These are phyloP conservation scores for Leccinum arenicola DNA, from an alignment of 768 basidiomycete species.

Conservation along the genomic window DNA sequence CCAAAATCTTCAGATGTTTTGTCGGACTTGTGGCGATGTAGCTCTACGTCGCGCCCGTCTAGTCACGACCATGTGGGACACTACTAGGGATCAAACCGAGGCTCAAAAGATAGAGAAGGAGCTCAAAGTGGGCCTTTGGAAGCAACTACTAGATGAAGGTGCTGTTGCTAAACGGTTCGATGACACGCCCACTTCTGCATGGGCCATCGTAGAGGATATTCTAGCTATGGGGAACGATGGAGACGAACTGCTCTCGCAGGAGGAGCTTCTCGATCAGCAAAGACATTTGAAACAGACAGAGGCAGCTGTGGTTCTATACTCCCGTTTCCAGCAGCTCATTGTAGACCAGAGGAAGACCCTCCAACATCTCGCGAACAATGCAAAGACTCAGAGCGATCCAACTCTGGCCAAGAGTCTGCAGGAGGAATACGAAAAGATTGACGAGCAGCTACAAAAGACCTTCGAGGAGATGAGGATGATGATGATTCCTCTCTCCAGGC, in stretches of 20 bases:
- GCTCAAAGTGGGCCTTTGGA: too few species aligned
- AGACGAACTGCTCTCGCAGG: too few species aligned
- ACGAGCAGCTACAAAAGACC: constrained; percentile 8
- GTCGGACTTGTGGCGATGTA: constrained; percentile 7
- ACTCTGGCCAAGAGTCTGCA: constrained; percentile 6
- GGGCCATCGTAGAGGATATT: too few species aligned
- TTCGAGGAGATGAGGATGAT: constrained; percentile 19
- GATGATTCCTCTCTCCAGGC: constrained; percentile 14
- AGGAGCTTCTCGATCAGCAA: too few species aligned
- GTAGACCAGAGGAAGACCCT: constrained; percentile 13
- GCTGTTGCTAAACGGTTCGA: too few species aligned
- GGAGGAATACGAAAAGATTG: constrained; percentile 5
- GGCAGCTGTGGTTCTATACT: constrained; percentile 17
- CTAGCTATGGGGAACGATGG: too few species aligned
- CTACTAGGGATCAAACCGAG: too few species aligned
- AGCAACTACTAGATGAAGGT: too few species aligned
- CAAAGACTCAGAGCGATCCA: constrained; percentile 10
- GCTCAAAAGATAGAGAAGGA: too few species aligned
- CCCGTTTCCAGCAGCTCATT: constrained; percentile 15
- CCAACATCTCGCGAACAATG: constrained; percentile 13
- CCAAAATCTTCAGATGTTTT: constrained; percentile 33
- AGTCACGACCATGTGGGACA: too few species aligned
- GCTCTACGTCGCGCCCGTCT: too few species aligned
- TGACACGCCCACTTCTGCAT: too few species aligned
- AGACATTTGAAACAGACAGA: constrained; percentile 1